Conservation (phyloP, 202 grass and related monocot genomes). For the Carex arenaria region DNA sequence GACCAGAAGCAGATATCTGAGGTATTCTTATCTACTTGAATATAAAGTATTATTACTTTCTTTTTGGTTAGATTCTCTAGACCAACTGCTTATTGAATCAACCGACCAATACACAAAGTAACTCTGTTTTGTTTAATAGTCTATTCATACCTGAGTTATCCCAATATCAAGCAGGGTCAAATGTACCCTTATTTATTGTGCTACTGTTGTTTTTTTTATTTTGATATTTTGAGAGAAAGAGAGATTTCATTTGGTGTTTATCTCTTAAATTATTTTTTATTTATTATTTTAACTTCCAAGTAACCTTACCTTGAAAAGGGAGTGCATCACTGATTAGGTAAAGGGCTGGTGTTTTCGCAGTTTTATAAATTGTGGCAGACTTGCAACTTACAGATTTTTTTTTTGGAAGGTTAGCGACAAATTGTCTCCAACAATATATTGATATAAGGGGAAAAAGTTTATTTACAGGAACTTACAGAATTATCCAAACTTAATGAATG, state of each 20-base stretch:
- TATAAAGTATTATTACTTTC: background rate
- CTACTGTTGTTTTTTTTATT: background rate
- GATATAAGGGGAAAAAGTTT: too few species aligned
- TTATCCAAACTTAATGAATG: background rate
- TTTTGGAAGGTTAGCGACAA: too few species aligned
- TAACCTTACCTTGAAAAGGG: background rate
- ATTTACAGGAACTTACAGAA: background rate
- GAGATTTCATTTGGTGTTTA: background rate
- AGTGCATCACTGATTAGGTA: background rate
- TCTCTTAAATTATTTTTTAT: background rate
- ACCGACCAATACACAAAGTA: background rate
- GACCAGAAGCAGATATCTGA: slow-evolving; percentile 22
- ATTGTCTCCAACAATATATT: too few species aligned
- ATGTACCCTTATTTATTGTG: background rate
- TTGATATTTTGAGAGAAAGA: background rate
- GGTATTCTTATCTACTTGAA: slow-evolving; percentile 1
- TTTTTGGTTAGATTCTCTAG: background rate
- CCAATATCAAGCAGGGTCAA: background rate
- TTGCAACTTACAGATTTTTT: background rate
- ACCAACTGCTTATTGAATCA: background rate
- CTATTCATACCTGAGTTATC: background rate
- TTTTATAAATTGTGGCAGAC: background rate
- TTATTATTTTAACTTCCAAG: background rate
- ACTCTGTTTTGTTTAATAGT: background rate
- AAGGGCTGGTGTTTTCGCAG: background rate